Evolutionary conservation across 2,329 filamentous ascomycete species (phyloP), one percentile per base, ranked within the genome.

Genomic region (Waltergamsia citrina): DNA sequence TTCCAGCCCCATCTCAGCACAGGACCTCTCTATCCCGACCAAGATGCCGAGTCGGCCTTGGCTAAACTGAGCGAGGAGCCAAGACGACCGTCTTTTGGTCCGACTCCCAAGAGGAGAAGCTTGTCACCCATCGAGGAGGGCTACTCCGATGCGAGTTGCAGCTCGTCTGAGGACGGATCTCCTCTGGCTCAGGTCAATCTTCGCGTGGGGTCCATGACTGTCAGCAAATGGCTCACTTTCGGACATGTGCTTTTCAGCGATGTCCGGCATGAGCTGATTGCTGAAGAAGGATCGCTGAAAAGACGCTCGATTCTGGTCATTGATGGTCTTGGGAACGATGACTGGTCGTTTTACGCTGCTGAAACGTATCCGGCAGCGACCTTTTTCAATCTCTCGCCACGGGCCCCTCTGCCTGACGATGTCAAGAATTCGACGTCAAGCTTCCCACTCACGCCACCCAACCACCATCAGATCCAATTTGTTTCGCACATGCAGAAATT

Each of bases 171-270:
- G 14, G 71, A 77, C 41, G 74, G 70, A 38, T 77, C 78, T 3
- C 75, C 78, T 2, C 57, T 81, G 15, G 73, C 77, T 0, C 79
- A 81, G 51, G 81, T 86, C 40, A 86, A 87, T 48, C 69, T 92
- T 16, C 71, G 85, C 3, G 78, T 86, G 12, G 84, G 81, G 5
- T 86, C 84, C 3, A 78, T 92, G 65, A 87, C 85, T 39, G 85
- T 87, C 17, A 87, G 81, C 65, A 88, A 88, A 50, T 92, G 84
- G 85, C 71, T 92, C 17, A 85, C 81, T 0, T 90, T 90, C 51
- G 85, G 85, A 2, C 80, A 86, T 44, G 82, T 90, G 0, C 65
- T 92, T 4, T 88, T 92, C 59, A 87, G 82, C 44, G 84, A 85
- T 9, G 76, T 82, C 5, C 74, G 85, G 18, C 79, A 85, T 29